Base-by-base conservation (phyloP, 2,329 filamentous ascomycete genomes). In the Cercospora zeae-maydis region DNA sequence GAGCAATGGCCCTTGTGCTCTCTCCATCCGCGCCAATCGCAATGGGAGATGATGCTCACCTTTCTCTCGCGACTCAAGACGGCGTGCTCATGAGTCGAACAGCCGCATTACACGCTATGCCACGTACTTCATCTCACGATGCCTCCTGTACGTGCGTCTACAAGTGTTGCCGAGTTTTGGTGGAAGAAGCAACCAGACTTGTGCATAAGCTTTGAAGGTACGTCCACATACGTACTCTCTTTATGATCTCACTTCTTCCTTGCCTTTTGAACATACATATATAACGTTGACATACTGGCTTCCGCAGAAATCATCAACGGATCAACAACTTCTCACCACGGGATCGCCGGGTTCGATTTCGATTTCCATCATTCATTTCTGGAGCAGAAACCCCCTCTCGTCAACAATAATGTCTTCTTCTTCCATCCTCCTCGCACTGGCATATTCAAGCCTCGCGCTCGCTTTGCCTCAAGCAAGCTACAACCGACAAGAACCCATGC, bases 401-500 rank as follows among this genome's bases (percentile, higher is more conserved):
- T 5, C 11, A 24, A 27, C 21, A 24, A 51, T 51, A 19, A 27
- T 27, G 24, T 27, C 24, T 27, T 24, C 24, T 27, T 24, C 45
- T 13, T 51, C 45, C 14, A 16, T 51, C 10, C 45, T 30, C 45
- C 45, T 51, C 27, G 14, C 45, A 14, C 45, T 51, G 3, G 45
- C 45, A 3, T 30, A 8, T 4, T 27, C 45, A 7, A 30, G 21
- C 27, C 45, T 51, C 21, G 45, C 45, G 8, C 27, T 51, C 4
- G 45, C 45, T 5, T 51, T 30, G 9, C 45, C 45, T 27, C 45
- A 30, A 30, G 13, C 8, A 3, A 27, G 6, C 24, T 27, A 27
- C 3, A 27, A 11, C 14, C 21, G 8, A 39, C 45, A n/a, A 24
- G 45, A 49, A 49, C 4, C 70, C 79, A 27, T 80, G 78, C 67